Conservation (phyloP, 108 stramenopile genomes). For the Epithemia pelagica region DNA sequence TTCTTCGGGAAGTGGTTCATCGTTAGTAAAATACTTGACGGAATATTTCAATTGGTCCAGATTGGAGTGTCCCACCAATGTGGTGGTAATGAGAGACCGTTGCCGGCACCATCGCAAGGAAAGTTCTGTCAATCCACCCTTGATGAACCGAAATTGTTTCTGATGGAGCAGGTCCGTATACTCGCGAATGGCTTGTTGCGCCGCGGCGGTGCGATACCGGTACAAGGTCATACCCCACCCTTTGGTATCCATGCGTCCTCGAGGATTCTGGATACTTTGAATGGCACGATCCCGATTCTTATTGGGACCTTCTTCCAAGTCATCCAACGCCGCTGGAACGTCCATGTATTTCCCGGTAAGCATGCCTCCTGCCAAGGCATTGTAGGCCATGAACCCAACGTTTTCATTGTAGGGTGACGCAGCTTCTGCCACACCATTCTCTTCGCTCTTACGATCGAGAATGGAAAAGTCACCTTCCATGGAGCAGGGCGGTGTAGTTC, state of each 20-base stretch:
- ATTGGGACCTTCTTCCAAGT: slow-evolving; percentile 8
- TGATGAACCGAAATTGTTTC: slow-evolving; percentile 18
- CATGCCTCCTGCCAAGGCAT: slow-evolving; percentile 86
- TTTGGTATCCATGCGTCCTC: slow-evolving; percentile 78
- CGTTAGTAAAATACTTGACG: slow-evolving; percentile 53
- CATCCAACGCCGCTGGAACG: slow-evolving; percentile 69
- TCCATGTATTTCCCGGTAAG: slow-evolving; percentile 83
- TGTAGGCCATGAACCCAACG: slow-evolving; percentile 87
- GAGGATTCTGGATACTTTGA: slow-evolving; percentile 41
- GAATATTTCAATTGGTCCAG: slow-evolving; percentile 72
- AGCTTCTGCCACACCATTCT: slow-evolving; percentile 87
- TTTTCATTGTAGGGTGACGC: slow-evolving; percentile 85
- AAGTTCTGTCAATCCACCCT: slow-evolving; percentile 76
- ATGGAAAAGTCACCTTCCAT: slow-evolving; percentile 84
- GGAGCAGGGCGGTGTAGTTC: slow-evolving; percentile 72
- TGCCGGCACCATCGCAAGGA: slow-evolving; percentile 75
- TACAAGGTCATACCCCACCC: slow-evolving; percentile 84
- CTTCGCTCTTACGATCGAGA: slow-evolving; percentile 80
- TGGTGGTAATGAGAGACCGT: slow-evolving; percentile 68
- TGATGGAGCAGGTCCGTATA: slow-evolving; percentile 23
- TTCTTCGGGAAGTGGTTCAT: slow-evolving; percentile 57
- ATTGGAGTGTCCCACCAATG: slow-evolving; percentile 80
- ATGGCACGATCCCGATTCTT: slow-evolving; percentile 46
- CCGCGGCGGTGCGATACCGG: slow-evolving; percentile 76
- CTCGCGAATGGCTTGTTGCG: slow-evolving; percentile 63